Evolutionary conservation across 805 yeast species (phyloP).

Genomic region (Pichia kluyveri): DNA sequence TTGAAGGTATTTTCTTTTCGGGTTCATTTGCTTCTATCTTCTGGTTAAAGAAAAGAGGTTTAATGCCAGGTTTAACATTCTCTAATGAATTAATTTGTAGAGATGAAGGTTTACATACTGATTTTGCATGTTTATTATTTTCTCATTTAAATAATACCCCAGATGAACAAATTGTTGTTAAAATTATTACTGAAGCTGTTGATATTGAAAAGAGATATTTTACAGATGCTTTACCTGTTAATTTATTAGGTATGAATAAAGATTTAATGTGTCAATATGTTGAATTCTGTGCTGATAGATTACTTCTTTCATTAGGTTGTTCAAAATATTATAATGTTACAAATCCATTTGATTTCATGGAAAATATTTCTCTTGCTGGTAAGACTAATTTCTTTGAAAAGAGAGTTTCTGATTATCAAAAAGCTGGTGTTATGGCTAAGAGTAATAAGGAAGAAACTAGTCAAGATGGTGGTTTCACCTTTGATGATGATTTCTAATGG

Average conservation of each 20-base stretch:
- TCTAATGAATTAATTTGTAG: constrained; percentile 96
- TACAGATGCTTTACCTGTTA: constrained; percentile 90
- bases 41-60: constrained; percentile 98
- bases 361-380: constrained; percentile 95
- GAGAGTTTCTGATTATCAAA: constrained; percentile 97
- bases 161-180: constrained; percentile 64
- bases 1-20: constrained; percentile 96
- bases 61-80: constrained; percentile 98
- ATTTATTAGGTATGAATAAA: constrained; percentile 90
- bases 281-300: constrained; percentile 95
- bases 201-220: constrained; percentile 88
- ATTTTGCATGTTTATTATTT: constrained; percentile 92
- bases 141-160: constrained; percentile 92
- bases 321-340: constrained; percentile 77
- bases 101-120: constrained; percentile 98
- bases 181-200: constrained; percentile 91
- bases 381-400: constrained; percentile 98
- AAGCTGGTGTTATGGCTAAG: constrained; percentile 97
- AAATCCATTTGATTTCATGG: constrained; percentile 98
- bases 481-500: constrained; percentile 86
- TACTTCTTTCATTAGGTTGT: constrained; percentile 85
- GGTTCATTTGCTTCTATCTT: constrained; percentile 98
- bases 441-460: constrained; percentile 30
- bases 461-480: constrained; percentile 55
- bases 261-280: constrained; percentile 95